These are phyloP conservation scores for Cephaloascus fragrans DNA, from an alignment of 805 yeast species.

Conservation along the genomic window DNA sequence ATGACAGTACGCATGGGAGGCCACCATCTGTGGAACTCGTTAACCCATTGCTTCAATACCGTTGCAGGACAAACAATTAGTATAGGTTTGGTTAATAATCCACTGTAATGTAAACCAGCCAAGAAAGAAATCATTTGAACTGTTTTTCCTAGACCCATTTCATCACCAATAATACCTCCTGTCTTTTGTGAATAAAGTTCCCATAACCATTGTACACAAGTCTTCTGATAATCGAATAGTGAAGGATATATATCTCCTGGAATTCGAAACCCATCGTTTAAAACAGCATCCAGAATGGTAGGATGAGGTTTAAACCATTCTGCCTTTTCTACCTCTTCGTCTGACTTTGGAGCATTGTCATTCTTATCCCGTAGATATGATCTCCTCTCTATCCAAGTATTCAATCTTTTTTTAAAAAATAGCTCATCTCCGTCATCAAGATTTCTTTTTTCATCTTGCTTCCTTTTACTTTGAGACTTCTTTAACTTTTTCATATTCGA, in stretches of 20 bases:
- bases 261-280: conserved; percentile 59
- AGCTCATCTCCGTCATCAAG: conserved; percentile 78
- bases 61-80: conserved; percentile 94
- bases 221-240: conserved; percentile 86
- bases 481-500: background rate
- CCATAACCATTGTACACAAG: conserved; percentile 97
- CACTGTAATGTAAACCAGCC: conserved; percentile 84
- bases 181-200: conserved; percentile 82
- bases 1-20: conserved; percentile 84
- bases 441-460: conserved; percentile 25
- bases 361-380: conserved; percentile 27
- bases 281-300: conserved; percentile 56
- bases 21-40: conserved; percentile 97
- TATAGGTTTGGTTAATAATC: conserved; percentile 64
- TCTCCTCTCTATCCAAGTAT: conserved; percentile 49
- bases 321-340: conserved; percentile 4
- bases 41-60: conserved; percentile 94
- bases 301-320: conserved; percentile 83
- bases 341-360: conserved; percentile 13
- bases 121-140: conserved; percentile 85
- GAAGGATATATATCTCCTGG: conserved; percentile 90
- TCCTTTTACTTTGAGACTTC: background rate
- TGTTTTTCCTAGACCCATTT: conserved; percentile 97
- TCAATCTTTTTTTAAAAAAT: conserved; percentile 49
- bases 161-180: conserved; percentile 96